Base-by-base conservation (phyloP, 148 eudicot species). In the Limonium bicolor region DNA sequence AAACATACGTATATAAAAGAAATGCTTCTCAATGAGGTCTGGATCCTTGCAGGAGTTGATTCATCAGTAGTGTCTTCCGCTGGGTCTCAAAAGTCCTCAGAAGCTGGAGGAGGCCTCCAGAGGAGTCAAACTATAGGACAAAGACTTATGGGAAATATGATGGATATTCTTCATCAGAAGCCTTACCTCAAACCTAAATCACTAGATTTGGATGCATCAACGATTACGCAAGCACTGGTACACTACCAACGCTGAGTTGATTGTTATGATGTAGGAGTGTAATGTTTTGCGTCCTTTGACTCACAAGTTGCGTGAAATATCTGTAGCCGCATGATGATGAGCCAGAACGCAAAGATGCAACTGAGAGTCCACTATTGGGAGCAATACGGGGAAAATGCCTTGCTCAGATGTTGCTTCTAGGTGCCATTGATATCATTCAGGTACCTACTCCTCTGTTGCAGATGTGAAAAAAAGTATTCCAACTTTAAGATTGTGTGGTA, bases 341-440 rank as follows among this genome's bases (percentile, higher is more conserved):
- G 65, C 54, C 72, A 51, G 73, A 62, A 56, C 30, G 68, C 25
- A 65, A 71, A 43, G 86, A 83, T 19, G 86, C 70, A 61, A 65
- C 29, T 43, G 86, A 87, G 56, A 78, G 93, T 54, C 80, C 64
- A 25, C 60, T 72, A 17, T 37, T 84, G 66, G 76, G 70, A 53
- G 73, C 74, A 21, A 72, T 84, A 46, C 66, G 99, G 71, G 82
- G 99, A 60, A 90, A 90, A 73, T 84, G 99, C 64, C 58, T 85
- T 36, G 84, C 95, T 40, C 99, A 90, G 41, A 47, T 90, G 44
- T 62, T 90, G 60, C 93, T 90, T 68, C 58, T 90, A 41, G 77
- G 78, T 46, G 99, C 78, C 47, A 61, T 90, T 48, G 99, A 90
- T 64, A 64, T 79, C 49, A 84, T 90, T 64, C 99, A 90, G 95